Evolutionary conservation across 768 basidiomycete species (phyloP).

Genomic region (Trichaptum fuscoviolaceum): DNA sequence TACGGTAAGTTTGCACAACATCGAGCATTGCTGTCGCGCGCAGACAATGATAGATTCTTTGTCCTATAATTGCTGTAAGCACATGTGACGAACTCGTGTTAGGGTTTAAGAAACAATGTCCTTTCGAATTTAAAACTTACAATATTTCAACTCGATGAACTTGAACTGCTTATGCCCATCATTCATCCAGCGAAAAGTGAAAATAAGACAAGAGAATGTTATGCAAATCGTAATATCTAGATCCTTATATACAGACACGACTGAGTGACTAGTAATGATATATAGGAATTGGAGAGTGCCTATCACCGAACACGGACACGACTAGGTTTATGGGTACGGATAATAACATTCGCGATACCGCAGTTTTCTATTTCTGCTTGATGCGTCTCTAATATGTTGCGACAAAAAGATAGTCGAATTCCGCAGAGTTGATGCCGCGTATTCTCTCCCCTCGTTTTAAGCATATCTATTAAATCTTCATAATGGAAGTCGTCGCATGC

Average conservation of each 20-base stretch:
- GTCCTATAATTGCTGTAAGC: too few species aligned
- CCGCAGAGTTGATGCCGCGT: background rate
- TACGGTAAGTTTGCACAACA: too few species aligned
- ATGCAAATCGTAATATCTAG: too few species aligned
- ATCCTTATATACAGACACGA: background rate
- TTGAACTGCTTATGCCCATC: too few species aligned
- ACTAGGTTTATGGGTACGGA: background rate
- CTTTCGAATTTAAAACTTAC: too few species aligned
- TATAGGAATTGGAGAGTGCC: background rate
- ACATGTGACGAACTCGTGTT: too few species aligned
- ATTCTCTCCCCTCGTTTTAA: background rate
- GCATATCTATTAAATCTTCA: slow-evolving; percentile 2
- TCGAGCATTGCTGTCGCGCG: too few species aligned
- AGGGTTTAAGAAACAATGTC: too few species aligned
- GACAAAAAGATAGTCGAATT: background rate
- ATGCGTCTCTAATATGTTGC: background rate
- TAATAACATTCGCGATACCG: slow-evolving; percentile 1
- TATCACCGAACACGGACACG: background rate
- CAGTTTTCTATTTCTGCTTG: background rate
- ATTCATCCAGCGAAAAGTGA: too few species aligned
- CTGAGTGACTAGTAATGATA: background rate
- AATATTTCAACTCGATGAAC: too few species aligned
- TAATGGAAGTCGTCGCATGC: background rate
- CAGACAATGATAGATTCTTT: too few species aligned
- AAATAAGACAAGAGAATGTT: too few species aligned